Conservation (phyloP, 2,329 filamentous ascomycete species). For the Pseudogymnoascus sp. region DNA sequence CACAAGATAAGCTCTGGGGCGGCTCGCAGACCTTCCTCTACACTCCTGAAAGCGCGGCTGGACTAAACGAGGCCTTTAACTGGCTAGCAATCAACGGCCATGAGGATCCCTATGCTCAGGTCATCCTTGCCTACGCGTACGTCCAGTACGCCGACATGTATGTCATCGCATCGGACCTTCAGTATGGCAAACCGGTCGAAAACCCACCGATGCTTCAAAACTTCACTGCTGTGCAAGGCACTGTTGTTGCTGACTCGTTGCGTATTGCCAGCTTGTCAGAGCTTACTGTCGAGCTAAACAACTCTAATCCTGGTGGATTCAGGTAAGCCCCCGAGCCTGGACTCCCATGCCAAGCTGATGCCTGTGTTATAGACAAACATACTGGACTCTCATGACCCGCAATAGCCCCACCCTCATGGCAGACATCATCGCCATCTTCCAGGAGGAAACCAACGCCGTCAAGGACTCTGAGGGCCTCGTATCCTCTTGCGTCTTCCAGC, state of each 20-base stretch:
- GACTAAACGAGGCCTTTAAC: not conserved
- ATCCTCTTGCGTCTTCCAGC: slow-evolving; percentile 28
- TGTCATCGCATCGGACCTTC: slow-evolving; percentile 10
- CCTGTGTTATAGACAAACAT: slow-evolving; percentile 11
- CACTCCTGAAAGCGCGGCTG: not conserved
- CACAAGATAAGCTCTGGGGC: slow-evolving; percentile 12
- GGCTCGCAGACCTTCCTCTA: slow-evolving; percentile 8
- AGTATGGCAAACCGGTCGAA: slow-evolving; percentile 10
- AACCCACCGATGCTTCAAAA: slow-evolving; percentile 15
- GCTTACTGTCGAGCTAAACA: slow-evolving; percentile 17
- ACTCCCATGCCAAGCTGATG: not conserved
- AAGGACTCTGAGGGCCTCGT: slow-evolving; percentile 12
- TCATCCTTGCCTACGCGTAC: slow-evolving; percentile 20
- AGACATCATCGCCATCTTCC: slow-evolving; percentile 18
- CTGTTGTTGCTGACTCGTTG: slow-evolving; percentile 13
- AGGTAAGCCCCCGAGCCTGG: not conserved
- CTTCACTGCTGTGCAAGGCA: slow-evolving; percentile 14
- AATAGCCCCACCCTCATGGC: slow-evolving; percentile 11
- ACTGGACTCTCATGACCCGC: slow-evolving; percentile 11
- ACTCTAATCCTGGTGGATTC: slow-evolving; percentile 18
- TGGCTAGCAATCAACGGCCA: not conserved
- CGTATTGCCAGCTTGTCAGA: slow-evolving; percentile 15
- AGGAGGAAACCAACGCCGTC: slow-evolving; percentile 15
- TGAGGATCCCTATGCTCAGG: slow-evolving; percentile 22
- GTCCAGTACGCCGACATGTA: slow-evolving; percentile 1